Evolutionary conservation across 352 stramenopile genomes (phyloP), one percentile per base, ranked within the genome.

Genomic region (Pythium inflatum): DNA sequence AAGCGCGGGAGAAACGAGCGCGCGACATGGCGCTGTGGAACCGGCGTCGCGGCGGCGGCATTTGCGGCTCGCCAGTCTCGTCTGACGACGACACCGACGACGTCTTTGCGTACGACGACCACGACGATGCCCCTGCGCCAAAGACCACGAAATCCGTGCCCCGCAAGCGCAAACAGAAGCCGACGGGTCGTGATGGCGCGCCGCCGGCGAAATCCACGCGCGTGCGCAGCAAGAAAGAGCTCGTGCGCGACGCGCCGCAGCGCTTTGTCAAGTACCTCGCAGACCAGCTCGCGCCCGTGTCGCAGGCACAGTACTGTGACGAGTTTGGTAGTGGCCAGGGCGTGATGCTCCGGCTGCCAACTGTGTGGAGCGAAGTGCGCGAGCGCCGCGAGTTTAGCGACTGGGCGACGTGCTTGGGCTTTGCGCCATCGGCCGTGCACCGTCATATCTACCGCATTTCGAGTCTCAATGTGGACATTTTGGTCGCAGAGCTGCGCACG

Each of bases 261-360:
- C 71, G 79, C 24, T 84, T 89, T 41, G 75, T 87, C 28, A 71
- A 81, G 62, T 92, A 90, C 62, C 68, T 94, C 30, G 51, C 68
- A 2, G 68, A 83, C 24, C 78, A 91, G 43, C 66, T 94, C 56
- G 76, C 78, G 14, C 73, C 69, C 22, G 50, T 68, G 14, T 74
- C 82, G 14, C 87, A 94, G 57, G 54, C 71, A 40, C 81, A 79
- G 49, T 64, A 82, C 40, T 77, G 80, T 22, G 66, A 61, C 2
- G 81, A 88, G 59, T 82, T 87, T 63, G 83, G 82, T 9, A 74
- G 75, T 28, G 82, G 79, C 9, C 85, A 88, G 59, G 87, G 83
- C 12, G 80, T 73, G 63, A 79, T 94, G 46, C 70, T 93, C 31
- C 74, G 82, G 59, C 57, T 82, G 20, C 82, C 84, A 0, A 78